These are phyloP conservation scores for Glycyrrhiza uralensis DNA, from an alignment of 306 rosid species.

Conservation along the genomic window DNA sequence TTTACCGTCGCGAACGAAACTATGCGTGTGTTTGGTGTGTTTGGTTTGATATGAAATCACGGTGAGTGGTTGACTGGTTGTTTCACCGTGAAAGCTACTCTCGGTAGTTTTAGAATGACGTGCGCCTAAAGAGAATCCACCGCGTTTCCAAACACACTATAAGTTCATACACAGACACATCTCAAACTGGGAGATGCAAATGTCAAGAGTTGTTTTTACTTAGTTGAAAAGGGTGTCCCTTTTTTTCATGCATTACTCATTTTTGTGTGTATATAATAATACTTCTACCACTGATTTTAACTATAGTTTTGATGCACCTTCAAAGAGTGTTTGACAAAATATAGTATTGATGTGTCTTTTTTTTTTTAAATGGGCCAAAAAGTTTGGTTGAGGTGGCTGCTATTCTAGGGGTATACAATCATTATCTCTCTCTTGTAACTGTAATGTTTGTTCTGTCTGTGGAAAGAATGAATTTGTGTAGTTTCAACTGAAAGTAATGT, in stretches of 20 bases:
- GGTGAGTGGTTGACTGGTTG: too few species aligned
- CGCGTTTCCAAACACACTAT: too few species aligned
- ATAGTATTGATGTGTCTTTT: neutral
- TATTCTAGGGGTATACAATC: neutral
- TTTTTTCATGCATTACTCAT: too few species aligned
- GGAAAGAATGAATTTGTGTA: neutral
- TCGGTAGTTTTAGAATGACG: too few species aligned
- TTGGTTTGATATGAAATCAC: too few species aligned
- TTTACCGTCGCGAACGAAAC: too few species aligned
- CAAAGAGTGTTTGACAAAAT: neutral
- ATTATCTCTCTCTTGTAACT: neutral
- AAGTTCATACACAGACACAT: neutral
- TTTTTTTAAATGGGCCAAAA: neutral
- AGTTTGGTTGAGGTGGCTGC: neutral
- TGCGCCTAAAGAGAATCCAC: too few species aligned
- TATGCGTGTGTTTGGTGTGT: too few species aligned
- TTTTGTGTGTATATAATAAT: neutral
- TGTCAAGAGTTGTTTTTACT: neutral
- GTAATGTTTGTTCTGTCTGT: neutral
- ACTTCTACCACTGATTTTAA: neutral
- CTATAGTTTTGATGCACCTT: neutral
- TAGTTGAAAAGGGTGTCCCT: neutral
- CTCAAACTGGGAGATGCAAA: neutral
- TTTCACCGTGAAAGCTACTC: too few species aligned
- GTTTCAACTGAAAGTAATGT: neutral